Evolutionary conservation across 805 yeast species (phyloP), one percentile per base, ranked within the genome.

Genomic region (Cyberlindnera mississippiensis): DNA sequence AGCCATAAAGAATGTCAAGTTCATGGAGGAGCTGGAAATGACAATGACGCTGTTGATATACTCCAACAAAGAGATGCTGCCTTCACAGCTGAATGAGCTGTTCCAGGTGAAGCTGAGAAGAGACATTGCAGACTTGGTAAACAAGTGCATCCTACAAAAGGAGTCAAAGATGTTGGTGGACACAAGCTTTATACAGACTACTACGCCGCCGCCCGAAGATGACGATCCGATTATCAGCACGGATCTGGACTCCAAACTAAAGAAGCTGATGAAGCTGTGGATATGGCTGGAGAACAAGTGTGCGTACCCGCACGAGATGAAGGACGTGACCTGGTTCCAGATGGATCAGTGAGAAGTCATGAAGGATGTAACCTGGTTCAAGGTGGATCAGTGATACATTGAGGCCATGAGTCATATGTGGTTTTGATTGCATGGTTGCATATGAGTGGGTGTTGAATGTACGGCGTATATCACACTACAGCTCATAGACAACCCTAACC

Each of bases 41-140:
- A 80, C 95, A 3, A 85, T 89, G 93, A 87, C 95, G 17, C 67
- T 89, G 45, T 64, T 89, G 28, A 77, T 78, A 29, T 73, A 72
- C 47, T 72, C 77, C 1, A 57, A 58, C 20, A 39, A 43, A 12
- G 53, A 57, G 31, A 33, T 45, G 40, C 56, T 82, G 27, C 89
- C 88, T 0, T 63, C 63, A 22, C 76, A 75, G 47, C 63, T 87
- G 48, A 65, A 73, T 34, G 66, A 66, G 17, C 62, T 86, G 31
- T 69, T 84, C 57, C 78, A 83, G 46, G 61, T 81, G 32, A 70
- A 79, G 29, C 60, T 83, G 49, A 68, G 96, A 39, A 64, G 70
- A 14, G 80, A 77, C 43, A 80, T 91, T 42, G 85, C 89, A 10
- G 71, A 78, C 28, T 59, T 80, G 29, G 88, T 89, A 11, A 89